Base-by-base conservation (phyloP, 2,329 filamentous ascomycete species). In the Emmonsiellopsis sp. region DNA sequence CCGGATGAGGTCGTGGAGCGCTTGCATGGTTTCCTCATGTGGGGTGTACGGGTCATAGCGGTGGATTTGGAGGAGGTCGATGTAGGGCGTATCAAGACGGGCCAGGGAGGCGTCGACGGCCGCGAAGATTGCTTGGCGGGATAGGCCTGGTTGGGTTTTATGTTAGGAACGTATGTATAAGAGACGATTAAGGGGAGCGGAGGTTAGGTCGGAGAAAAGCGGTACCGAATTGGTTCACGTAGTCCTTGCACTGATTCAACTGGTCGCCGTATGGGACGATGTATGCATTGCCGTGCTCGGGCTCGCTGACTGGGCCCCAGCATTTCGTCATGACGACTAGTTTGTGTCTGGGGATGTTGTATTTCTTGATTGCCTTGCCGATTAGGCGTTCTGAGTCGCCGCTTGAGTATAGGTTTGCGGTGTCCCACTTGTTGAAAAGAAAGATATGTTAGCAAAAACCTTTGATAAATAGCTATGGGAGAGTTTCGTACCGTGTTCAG, bases 341-440 rank as follows among this genome's bases (percentile, higher is more conserved):
- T 58, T 81, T 81, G 34, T 80, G 65, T 21, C 80, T 73, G 0
- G 79, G 79, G 14, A 83, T 74, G 14, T 74, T 68, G 67, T 78
- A 81, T 57, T 82, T 75, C 62, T 81, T 78, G 61, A 84, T 76
- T 0, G 79, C 79, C 61, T 80, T 81, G 55, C 74, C 79, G 36
- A 64, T 61, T 37, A 82, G 75, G 46, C 70, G 66, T 61, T 83
- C 80, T 3, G 74, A 78, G 0, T 65, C 68, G 27, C 80, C 80
- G 56, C 81, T 81, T 52, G 75, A 80, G 65, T 83, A 83, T 61
- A 62, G 74, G 59, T 78, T 60, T 53, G 57, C 58, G 51, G 65
- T 68, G 43, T 68, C 65, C 63, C 63, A 68, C 61, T 58, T 21
- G 14, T 52, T 9, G 11, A 5, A 2, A 39, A 39, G 36, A 39